A percentile compares a stretch with the other conserved stretches of the same genome.
These are phyloP conservation scores for Xylaria sp. DNA, from an alignment of 2,329 filamentous ascomycete genomes.

Conservation along the genomic window DNA sequence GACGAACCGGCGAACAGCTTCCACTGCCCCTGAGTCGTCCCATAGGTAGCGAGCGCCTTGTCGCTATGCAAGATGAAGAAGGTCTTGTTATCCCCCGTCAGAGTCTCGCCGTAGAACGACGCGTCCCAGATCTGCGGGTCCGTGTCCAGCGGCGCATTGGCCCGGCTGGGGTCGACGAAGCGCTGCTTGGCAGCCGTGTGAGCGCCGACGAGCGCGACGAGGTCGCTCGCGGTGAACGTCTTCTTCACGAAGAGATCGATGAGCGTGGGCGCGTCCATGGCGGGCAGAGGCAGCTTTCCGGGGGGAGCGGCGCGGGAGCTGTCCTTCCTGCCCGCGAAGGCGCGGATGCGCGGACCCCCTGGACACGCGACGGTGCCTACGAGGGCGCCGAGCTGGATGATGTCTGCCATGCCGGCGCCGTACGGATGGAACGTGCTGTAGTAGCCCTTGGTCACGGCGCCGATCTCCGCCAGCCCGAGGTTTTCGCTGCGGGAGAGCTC, in stretches of 20 bases:
- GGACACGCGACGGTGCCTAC: constrained; percentile 63
- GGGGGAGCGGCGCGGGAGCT: constrained; percentile 53
- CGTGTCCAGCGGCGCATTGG: constrained; percentile 57
- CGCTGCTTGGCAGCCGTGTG: constrained; percentile 62
- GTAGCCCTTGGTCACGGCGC: constrained; percentile 52
- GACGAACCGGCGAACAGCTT: constrained; percentile 40
- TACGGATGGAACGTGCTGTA: constrained; percentile 53
- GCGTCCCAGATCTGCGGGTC: constrained; percentile 64
- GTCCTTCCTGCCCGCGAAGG: constrained; percentile 62
- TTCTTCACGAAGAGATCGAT: constrained; percentile 61
- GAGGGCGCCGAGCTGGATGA: constrained; percentile 62
- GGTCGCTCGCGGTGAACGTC: constrained; percentile 60
- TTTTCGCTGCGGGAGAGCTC: constrained; percentile 57
- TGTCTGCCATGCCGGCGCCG: constrained; percentile 62
- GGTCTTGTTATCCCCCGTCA: constrained; percentile 44
- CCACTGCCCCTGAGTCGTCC: constrained; percentile 41
- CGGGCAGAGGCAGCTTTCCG: constrained; percentile 58
- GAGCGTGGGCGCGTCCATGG: constrained; percentile 55
- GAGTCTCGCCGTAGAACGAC: constrained; percentile 59
- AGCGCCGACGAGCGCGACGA: constrained; percentile 66
- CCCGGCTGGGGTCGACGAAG: constrained; percentile 55
- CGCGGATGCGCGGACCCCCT: constrained; percentile 61
- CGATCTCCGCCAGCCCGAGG: constrained; percentile 58
- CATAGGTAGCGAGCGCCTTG: constrained; percentile 42
- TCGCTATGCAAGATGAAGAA: constrained; percentile 52